Conservation (phyloP, 2,329 filamentous ascomycete genomes). For the Hirsutella thompsonii region DNA sequence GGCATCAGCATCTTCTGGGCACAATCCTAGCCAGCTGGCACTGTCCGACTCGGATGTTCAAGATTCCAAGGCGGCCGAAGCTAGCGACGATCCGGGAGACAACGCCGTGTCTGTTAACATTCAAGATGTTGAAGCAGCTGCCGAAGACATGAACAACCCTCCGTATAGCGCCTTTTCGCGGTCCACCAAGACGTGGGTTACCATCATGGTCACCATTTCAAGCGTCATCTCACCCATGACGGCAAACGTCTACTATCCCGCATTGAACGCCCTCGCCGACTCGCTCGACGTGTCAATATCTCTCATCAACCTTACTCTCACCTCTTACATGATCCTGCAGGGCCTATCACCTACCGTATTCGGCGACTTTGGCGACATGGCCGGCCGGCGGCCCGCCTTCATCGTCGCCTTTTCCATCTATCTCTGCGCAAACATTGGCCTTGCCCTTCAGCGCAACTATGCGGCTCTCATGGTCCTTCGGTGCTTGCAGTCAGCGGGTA, state of each 20-base stretch:
- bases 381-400: constrained; percentile 49
- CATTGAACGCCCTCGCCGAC: constrained; percentile 23
- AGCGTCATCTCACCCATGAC: constrained; percentile 45
- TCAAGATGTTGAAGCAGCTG: not conserved
- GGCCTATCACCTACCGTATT: constrained; percentile 47
- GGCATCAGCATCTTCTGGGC: no score
- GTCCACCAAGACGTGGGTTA: constrained; percentile 36
- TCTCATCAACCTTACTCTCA: constrained; percentile 36
- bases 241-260: constrained; percentile 43
- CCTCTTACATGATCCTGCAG: constrained; percentile 53
- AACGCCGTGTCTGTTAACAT: not conserved
- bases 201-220: constrained; percentile 36
- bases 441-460: constrained; percentile 45
- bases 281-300: constrained; percentile 24
- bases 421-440: constrained; percentile 43
- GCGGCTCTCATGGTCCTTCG: constrained; percentile 46
- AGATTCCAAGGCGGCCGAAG: not conserved
- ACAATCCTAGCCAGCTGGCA: no score
- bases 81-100: not conserved
- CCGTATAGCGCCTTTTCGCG: constrained; percentile 17
- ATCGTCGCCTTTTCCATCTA: constrained; percentile 45
- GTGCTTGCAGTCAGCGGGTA: constrained; percentile 50
- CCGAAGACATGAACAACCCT: not conserved
- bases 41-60: not conserved
- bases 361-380: constrained; percentile 47